phyloP scores from a whole-genome alignment of 441 rosid species.

The Erodium trifolium region DNA sequence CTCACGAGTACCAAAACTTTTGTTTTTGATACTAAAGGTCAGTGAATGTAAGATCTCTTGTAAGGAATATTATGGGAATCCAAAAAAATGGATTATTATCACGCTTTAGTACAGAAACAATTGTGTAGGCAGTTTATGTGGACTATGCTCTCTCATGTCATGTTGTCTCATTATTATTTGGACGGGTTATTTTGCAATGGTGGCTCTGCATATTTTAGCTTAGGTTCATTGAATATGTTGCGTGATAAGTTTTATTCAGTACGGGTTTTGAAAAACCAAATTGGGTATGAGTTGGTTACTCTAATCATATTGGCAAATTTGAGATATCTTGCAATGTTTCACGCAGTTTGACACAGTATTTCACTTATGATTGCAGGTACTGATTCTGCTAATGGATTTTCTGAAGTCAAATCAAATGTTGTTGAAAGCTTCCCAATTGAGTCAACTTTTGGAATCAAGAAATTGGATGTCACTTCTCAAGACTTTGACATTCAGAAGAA shows the following conservation, averaged over 20 bases:
- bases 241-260: background rate
- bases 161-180: no score
- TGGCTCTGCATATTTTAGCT: background rate
- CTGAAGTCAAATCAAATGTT: slow-evolving; percentile 18
- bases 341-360: slow-evolving; percentile 9
- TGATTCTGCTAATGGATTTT: slow-evolving; percentile 26
- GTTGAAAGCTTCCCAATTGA: slow-evolving; percentile 11
- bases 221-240: background rate
- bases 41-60: background rate
- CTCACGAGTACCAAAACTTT: slow-evolving; percentile 19
- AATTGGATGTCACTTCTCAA: background rate
- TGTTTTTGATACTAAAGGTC: slow-evolving; percentile 42
- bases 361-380: slow-evolving; percentile 34
- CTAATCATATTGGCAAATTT: no score
- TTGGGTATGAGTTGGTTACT: background rate
- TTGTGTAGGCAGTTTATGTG: no score
- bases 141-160: no score
- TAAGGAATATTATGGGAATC: no score
- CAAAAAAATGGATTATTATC: no score
- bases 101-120: no score
- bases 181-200: background rate
- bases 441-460: slow-evolving; percentile 18
- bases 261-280: background rate
- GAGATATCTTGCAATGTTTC: no score
- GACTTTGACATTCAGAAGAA: slow-evolving; percentile 13